Base-by-base conservation (phyloP, 495 filamentous ascomycete species). In the Trichoderma erinaceum region DNA sequence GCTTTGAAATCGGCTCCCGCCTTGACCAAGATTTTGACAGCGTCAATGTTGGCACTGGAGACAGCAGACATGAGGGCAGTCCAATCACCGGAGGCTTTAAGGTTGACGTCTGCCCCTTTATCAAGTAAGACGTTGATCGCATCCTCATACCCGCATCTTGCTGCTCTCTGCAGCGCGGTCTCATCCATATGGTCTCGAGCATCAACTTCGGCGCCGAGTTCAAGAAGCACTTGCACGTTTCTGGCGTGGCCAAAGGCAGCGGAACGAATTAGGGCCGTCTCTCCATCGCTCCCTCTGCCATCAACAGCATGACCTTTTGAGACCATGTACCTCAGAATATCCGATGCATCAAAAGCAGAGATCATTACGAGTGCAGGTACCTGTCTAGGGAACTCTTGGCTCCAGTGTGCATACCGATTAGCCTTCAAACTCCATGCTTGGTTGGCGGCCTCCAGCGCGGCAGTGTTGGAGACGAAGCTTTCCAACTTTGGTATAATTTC, bases 11-110 rank as follows among this genome's bases (percentile, higher is more conserved):
- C 66, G 15, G 69, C 69, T 44, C 69, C 66, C 58, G 61, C 12
- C 38, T 70, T 23, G 27, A 70, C 29, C 29, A 70, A 41, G 32
- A 68, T 44, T 16, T 56, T 65, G n/a, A 70, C 69, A 23, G 68
- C 64, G 18, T 70, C 66, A 32, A 70, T 50, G n/a, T 32, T 66
- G 52, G 3, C 46, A 46, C 64, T 52, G 15, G 21, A 35, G 63
- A 66, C 68, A 25, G 69, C 69, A 8, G 32, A 29, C 23, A 70
- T 52, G 29, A 70, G 29, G 1, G 56, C 23, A 25, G 56, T 63
- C 56, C 21, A 32, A 21, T 63, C 8, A 16, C 56, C 21, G 11
- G 56, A 18, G 1, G 56, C 56, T 21, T 16, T 63, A 8, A 23
- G 3, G 21, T 63, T 63, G 13, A 63, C 29, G 8, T 63, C 56